Percentiles rank a stretch among this genome's conserved stretches.
phyloP scores from a whole-genome alignment of 768 basidiomycete species.

The Tulasnella sp. region DNA sequence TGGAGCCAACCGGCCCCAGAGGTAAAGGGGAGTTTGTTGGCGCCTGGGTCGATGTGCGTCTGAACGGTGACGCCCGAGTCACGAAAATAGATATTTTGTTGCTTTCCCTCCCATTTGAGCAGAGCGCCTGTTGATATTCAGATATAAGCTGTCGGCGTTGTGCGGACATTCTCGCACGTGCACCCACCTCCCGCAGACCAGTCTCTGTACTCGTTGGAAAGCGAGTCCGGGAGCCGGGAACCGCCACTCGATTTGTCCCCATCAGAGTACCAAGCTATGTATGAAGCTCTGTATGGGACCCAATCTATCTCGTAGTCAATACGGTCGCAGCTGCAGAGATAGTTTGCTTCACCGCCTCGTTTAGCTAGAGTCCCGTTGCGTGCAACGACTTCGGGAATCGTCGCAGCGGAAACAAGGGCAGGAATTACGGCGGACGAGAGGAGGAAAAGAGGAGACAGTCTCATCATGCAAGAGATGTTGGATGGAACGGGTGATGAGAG shows the following conservation, averaged over 20 bases:
- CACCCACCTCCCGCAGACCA: not conserved
- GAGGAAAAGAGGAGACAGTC: not conserved
- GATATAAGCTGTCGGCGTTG: not conserved
- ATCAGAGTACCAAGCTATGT: not conserved
- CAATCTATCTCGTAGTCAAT: not conserved
- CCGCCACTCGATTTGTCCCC: not conserved
- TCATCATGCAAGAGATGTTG: not conserved
- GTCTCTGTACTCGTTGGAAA: not conserved
- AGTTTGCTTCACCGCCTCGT: not conserved
- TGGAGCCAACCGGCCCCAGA: not conserved
- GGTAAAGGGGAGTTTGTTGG: not conserved
- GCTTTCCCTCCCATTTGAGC: not conserved
- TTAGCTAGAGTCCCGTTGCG: not conserved
- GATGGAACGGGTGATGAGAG: not conserved
- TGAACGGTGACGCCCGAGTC: not conserved
- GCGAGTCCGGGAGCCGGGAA: not conserved
- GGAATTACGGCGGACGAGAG: not conserved
- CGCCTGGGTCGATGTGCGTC: not conserved
- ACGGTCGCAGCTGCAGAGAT: not conserved
- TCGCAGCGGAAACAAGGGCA: not conserved
- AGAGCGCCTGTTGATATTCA: not conserved
- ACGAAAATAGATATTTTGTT: not conserved
- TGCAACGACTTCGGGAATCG: not conserved
- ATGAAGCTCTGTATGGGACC: not conserved
- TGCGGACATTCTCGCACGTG: not conserved